phyloP scores from a whole-genome alignment of 164 flowering plant species.

The Santalum album region DNA sequence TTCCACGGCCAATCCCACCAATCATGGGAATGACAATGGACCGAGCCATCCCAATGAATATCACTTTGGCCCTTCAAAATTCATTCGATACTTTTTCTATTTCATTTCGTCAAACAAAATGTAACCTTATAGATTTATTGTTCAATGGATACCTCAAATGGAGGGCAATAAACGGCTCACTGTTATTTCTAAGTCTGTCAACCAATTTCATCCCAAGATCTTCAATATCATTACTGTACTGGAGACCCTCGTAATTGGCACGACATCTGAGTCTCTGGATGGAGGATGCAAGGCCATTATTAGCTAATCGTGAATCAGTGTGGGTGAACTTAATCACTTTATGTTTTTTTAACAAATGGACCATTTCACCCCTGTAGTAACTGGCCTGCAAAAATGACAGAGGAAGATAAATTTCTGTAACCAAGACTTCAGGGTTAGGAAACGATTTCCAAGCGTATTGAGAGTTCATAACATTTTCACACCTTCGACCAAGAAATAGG shows the following conservation, averaged over 20 bases:
- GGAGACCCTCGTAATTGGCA: slow-evolving; percentile 70
- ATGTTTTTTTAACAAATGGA: slow-evolving; percentile 37
- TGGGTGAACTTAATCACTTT: slow-evolving; percentile 74
- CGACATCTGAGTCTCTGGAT: slow-evolving; percentile 79
- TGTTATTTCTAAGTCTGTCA: slow-evolving; percentile 37
- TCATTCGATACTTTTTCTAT: too few relatives aligned
- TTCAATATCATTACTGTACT: slow-evolving; percentile 57
- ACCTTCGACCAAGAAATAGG: slow-evolving; percentile 97
- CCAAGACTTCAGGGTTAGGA: background rate
- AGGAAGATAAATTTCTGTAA: background rate
- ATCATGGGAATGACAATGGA: too few relatives aligned
- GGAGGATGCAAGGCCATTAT: slow-evolving; percentile 58
- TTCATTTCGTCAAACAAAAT: too few relatives aligned
- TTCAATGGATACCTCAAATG: slow-evolving; percentile 62
- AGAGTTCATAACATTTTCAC: too few relatives aligned
- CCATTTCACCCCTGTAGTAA: slow-evolving; percentile 64
- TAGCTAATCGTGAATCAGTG: slow-evolving; percentile 74
- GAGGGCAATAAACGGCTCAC: slow-evolving; percentile 63
- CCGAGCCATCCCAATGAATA: too few relatives aligned
- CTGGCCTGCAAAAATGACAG: slow-evolving; percentile 47
- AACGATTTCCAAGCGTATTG: background rate
- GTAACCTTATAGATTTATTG: too few relatives aligned
- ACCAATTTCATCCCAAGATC: slow-evolving; percentile 53
- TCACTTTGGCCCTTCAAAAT: too few relatives aligned
- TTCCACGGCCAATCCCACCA: too few relatives aligned